Conservation (phyloP, 768 basidiomycete genomes). For the Boletus pseudopeckii region DNA sequence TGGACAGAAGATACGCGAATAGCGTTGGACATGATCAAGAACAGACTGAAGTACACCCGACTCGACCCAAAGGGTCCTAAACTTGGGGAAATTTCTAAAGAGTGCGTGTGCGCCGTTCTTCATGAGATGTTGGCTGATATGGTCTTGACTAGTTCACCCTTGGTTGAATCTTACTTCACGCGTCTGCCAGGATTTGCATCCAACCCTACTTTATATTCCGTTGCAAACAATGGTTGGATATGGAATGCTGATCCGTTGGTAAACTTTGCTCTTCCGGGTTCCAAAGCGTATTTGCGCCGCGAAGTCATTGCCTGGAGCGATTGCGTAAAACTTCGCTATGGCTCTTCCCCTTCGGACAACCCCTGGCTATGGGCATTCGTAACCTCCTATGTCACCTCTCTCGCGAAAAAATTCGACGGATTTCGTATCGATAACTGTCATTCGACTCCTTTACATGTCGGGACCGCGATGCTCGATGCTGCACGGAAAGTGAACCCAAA, state of each 20-base stretch:
- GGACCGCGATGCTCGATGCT: conserved; percentile 89
- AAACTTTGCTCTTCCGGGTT: conserved; percentile 90
- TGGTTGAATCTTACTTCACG: conserved; percentile 93
- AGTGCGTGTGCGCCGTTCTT: conserved; percentile 45
- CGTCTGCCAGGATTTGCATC: conserved; percentile 62
- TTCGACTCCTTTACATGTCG: conserved; percentile 95
- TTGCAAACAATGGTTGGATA: conserved; percentile 99
- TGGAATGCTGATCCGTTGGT: conserved; percentile 93
- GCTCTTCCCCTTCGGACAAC: conserved; percentile 71
- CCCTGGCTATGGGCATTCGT: conserved; percentile 96
- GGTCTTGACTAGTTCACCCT: conserved; percentile 55
- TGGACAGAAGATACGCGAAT: conserved; percentile 80
- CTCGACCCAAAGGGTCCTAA: conserved; percentile 82
- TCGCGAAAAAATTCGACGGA: conserved; percentile 86
- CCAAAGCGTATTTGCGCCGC: conserved; percentile 91
- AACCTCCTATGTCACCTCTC: conserved; percentile 72
- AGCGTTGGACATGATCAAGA: conserved; percentile 71
- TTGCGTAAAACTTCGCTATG: conserved; percentile 97
- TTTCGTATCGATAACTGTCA: conserved; percentile 99
- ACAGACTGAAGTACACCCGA: conserved; percentile 75
- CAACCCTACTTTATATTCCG: conserved; percentile 56
- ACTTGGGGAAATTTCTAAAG: conserved; percentile 70
- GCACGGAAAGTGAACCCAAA: conserved; percentile 86
- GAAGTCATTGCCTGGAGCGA: conserved; percentile 98
- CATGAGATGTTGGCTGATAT: conserved; percentile 8